These are phyloP conservation scores for Aureobasidium sp. DNA, from an alignment of 2,329 filamentous ascomycete species.

Conservation along the genomic window DNA sequence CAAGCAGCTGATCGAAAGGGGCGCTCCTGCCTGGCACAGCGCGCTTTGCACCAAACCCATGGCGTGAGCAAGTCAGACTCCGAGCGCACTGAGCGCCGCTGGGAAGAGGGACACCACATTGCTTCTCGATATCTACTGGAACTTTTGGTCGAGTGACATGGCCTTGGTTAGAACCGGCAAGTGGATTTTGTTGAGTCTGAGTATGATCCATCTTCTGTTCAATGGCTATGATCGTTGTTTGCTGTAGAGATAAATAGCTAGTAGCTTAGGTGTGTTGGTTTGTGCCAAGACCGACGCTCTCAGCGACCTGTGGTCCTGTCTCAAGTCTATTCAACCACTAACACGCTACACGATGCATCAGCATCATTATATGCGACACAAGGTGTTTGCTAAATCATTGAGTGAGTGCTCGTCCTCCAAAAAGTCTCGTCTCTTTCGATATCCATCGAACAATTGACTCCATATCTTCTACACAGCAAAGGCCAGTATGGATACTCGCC, in stretches of 20 bases:
- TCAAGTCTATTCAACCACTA: not conserved
- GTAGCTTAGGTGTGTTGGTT: not conserved
- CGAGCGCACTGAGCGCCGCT: conserved; percentile 82
- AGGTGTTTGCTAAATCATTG: not conserved
- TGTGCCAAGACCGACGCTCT: not conserved
- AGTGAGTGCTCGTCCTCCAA: not conserved
- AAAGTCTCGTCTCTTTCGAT: too few species aligned
- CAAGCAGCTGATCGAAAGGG: conserved; percentile 81
- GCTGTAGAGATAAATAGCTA: not conserved
- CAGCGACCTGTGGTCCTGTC: not conserved
- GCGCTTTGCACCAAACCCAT: conserved; percentile 85
- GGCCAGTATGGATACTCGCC: not conserved
- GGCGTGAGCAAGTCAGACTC: conserved; percentile 82
- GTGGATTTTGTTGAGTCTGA: not conserved
- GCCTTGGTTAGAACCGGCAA: conserved; percentile 26
- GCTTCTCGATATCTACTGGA: conserved; percentile 84
- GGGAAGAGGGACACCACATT: conserved; percentile 78
- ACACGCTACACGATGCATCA: not conserved
- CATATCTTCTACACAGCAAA: too few species aligned
- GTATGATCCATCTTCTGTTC: not conserved
- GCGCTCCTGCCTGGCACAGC: conserved; percentile 77
- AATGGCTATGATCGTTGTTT: not conserved
- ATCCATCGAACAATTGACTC: too few species aligned
- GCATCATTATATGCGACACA: too few species aligned
- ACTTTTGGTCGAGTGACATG: conserved; percentile 79